These are phyloP conservation scores for Aspergillus panamensis DNA, from an alignment of 495 filamentous ascomycete species.

Conservation along the genomic window DNA sequence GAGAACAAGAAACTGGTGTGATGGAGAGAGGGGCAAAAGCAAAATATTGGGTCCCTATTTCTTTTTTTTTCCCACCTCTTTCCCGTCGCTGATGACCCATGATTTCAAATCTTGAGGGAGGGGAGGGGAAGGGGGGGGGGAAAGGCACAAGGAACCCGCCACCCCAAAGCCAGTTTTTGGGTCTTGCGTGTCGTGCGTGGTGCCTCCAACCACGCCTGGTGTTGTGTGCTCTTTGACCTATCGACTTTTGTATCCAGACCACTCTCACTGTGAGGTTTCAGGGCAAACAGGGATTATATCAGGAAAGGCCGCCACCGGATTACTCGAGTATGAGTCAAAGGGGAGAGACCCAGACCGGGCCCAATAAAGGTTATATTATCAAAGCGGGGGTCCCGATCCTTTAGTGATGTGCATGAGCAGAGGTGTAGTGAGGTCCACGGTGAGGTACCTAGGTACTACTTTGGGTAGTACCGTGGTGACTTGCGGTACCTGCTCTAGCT, in stretches of 20 bases:
- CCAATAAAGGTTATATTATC: background rate
- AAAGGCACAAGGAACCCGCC: constrained; percentile 4
- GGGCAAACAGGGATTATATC: constrained; percentile 1
- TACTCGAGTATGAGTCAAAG: background rate
- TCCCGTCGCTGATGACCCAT: background rate
- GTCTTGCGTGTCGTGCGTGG: background rate
- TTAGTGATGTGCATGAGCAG: background rate
- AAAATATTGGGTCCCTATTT: background rate
- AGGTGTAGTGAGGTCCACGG: no score
- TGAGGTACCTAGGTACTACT: no score
- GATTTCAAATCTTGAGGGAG: background rate
- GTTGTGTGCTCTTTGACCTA: background rate
- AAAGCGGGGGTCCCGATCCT: constrained; percentile 6
- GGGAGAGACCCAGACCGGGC: background rate
- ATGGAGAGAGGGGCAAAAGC: no score
- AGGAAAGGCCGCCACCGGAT: background rate
- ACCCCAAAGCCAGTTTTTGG: constrained; percentile 2
- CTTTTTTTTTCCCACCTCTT: no score
- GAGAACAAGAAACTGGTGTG: background rate
- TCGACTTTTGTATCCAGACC: background rate
- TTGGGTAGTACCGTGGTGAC: no score
- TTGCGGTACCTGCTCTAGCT: constrained; percentile 6
- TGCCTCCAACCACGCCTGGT: background rate
- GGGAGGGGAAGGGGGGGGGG: background rate
- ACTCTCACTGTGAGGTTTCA: background rate